Evolutionary conservation across 129 eudicot genomes (phyloP), one percentile per base, ranked within the genome.

Genomic region (Gnaphalium uliginosum): DNA sequence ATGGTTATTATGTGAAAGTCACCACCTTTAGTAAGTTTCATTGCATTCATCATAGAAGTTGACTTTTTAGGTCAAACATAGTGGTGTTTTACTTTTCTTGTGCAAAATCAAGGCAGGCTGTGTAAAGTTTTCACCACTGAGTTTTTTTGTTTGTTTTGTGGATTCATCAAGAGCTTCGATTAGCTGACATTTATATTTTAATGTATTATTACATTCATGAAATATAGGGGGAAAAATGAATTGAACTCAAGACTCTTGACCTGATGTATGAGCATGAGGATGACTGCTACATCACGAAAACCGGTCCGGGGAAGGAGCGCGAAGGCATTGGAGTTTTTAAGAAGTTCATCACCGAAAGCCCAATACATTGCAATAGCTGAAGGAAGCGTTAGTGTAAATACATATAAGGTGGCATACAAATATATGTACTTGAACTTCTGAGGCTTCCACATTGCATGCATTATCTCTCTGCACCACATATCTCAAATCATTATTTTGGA

Each of bases 261-360:
- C 91, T 90, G 96, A 75, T 90, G 96, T 35, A 90, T 83, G 72
- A 90, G 92, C 92, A 90, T 90, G 37, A 90, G 85, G 60, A 90
- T 82, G 24, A 90, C 96, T 2, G 93, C 93, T 10, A 85, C 67
- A 78, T 90, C 96, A 32, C 96, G 88, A 23, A 76, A 85, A 18
- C 83, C 70, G 4, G 79, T 76, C 2, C 41, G 68, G 19, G 96
- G 96, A 70, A 87, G 93, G 56, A 90, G 87, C 0, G 96, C 81
- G 62, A 90, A 85, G 29, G 96, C 96, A 32, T 90, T 90, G 43
- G 93, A 50, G 22, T 87, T 90, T 63, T 70, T 66, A 74, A 90
- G 90, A 29, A 90, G 93, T 37, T 83, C 62, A 72, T 90, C 96
- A n/a, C 96, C 96, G 25, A 87, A 90, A 19, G 93, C 96, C 96